A percentile compares a stretch with the other conserved stretches of the same genome.
Conservation (phyloP, 202 grass and related monocot species). For the Hordeum pubiflorum region DNA sequence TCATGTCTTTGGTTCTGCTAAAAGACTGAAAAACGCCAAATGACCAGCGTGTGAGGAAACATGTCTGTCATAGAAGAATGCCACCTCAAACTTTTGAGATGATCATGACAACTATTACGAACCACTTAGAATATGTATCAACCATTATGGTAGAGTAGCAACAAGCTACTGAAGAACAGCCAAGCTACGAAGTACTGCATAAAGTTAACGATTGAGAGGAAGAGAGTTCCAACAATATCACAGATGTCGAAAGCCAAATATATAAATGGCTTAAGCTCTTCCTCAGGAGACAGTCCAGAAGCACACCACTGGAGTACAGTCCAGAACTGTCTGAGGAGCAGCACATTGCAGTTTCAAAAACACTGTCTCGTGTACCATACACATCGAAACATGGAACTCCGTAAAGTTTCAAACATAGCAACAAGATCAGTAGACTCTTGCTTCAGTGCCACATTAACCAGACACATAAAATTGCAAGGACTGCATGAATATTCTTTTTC, state of each 20-base stretch:
- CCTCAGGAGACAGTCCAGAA: constrained; percentile 34
- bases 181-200: constrained; percentile 29
- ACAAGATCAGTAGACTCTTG: neutral
- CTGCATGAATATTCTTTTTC: constrained; percentile 25
- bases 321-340: constrained; percentile 18
- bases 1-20: constrained; percentile 72
- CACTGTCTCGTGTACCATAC: constrained; percentile 2
- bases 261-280: constrained; percentile 31
- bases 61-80: constrained; percentile 32
- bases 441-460: constrained; percentile 17
- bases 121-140: constrained; percentile 24
- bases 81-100: constrained; percentile 25
- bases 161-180: constrained; percentile 34
- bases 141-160: constrained; percentile 14
- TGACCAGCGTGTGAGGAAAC: constrained; percentile 42
- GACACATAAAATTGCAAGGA: constrained; percentile 27
- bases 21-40: constrained; percentile 77
- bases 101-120: constrained; percentile 29
- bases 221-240: constrained; percentile 62
- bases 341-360: constrained; percentile 15
- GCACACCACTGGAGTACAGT: constrained; percentile 20
- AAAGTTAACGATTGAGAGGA: constrained; percentile 36
- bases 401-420: neutral
- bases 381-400: constrained; percentile 26
- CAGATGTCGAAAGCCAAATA: constrained; percentile 34